Base-by-base conservation (phyloP, 164 flowering plant genomes). In the Tinospora cordifolia region DNA sequence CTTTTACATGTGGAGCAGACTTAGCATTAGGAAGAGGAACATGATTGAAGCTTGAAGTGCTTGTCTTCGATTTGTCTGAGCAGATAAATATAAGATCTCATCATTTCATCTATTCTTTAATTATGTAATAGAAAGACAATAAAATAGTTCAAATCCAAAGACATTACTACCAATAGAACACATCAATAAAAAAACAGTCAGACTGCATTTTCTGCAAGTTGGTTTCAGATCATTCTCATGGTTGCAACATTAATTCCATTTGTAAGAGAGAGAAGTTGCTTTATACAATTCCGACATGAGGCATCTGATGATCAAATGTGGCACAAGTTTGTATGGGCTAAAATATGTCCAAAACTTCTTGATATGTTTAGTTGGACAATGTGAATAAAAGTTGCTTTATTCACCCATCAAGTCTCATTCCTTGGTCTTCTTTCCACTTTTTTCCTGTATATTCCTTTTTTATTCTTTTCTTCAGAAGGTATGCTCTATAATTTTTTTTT, bases 51-150 rank as follows among this genome's bases (percentile, higher is more conserved):
- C 67, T 79, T 63, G 58, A 39, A 70, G 67, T 70, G 72, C 51
- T n/a, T 1, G 36, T 51, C 75, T 79, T 85, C 70, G 80, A 73
- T 73, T 82, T 87, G 68, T 78, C 96, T 88, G 81, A 41, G 39
- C 10, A 75, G 34, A 69, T 39, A 21, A 72, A 66, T 1, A 68
- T 39, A 67, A 10, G 62, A 36, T 62, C 36, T 9, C 58, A 47
- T 75, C 67, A 46, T 60, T 49, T 21, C 27, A 39, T 1, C 3
- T 17, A 26, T 27, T n/a, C n/a, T n/a, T 47, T 30, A 22, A 70
- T 44, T 15, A 67, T 44, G 66, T 5, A 46, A 24, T 58, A 66
- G 19, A 19, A 68, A 19, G 22, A 41, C 15, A 24, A 24, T 1
- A 24, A 12, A 26, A 19, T 21, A n/a, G n/a, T n/a, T n/a, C n/a